Evolutionary conservation across 441 rosid species (phyloP), one percentile per base, ranked within the genome.

Genomic region (Dalechampia spathulata): DNA sequence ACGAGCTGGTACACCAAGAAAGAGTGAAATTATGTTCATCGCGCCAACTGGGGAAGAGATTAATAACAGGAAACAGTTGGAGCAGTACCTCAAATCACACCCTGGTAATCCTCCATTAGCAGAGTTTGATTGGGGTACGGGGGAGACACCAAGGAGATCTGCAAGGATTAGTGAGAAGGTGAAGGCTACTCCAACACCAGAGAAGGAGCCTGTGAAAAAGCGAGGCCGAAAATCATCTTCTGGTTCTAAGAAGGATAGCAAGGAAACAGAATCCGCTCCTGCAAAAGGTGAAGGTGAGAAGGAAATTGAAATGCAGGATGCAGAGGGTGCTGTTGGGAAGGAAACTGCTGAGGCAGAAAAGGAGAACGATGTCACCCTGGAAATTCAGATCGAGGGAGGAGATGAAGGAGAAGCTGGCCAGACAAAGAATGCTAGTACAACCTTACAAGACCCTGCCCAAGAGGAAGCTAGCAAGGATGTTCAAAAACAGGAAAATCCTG

Each of bases 1-100:
- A 81, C 76, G 70, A 73, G 77, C 56, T 20, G 86, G 94, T 2
- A 70, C 89, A 27, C 81, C 83, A 43, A 83, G 78, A 86, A 85
- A 82, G 72, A 74, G 65, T 37, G 94, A 89, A 69, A 80, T 85
- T 64, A 63, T 82, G 75, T 89, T 89, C 66, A 62, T 83, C 67
- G 79, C 99, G 61, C 99, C 99, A 47, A 85, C 87, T 20, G 97
- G 99, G 14, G 92, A 86, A 43, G 95, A 86, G 78, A 78, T 86
- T 40, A 75, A 53, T 64, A 82, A 26, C 75, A 77, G 81, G 57
- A 89, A 79, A 66, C 91, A 79, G 49, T 69, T 92, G 82, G 96
- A 92, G 69, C 83, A 78, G 73, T 89, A 89, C 79, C 87, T 92
- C 52, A 85, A 89, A 63, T 67, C 90, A 12, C 76, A 89, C 65